Base-by-base conservation (phyloP, 208 protist genomes). In the Zelonia costaricensis region DNA sequence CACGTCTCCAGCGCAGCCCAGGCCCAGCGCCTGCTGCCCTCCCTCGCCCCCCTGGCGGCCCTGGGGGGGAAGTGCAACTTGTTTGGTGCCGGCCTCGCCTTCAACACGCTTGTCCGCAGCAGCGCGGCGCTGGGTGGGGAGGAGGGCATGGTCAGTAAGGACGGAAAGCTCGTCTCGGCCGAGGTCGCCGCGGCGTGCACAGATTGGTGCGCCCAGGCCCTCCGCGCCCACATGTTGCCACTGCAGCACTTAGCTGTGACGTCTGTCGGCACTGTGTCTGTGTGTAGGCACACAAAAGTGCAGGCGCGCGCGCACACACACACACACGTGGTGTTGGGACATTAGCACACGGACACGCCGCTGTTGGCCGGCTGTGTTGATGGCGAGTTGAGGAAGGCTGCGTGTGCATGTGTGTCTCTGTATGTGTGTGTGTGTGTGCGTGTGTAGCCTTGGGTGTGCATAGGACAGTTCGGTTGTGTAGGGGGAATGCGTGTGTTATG, bases 1-100 rank as follows among this genome's bases (percentile, higher is more conserved):
- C 79, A 90, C 74, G 84, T 94, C 40, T 78, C 87, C 40, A 90
- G 60, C 60, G 57, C 43, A 9, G 48, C 63, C 6, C 88, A 82
- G 61, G 71, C 78, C 1, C 43, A 55, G 36, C 76, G 79, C 47
- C 43, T 74, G 55, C 68, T 89, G 18, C 76, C 76, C 31, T 76
- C 76, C 22, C 62, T 84, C 16, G 62, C 52, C 1, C 52, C 76
- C 9, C 57, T 82, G 27, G 44, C 27, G n/a, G 4, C 45, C 1
- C 25, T 74, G 12, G 53, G 22, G 38, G 68, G 60, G 4, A 68
- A n/a, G 25, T 35, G 39, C 63, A 61, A 18, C 20, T 28, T 59
- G 9, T 76, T 76, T 36, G 65, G 64, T 42, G 69, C 74, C 6
- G 59, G 55, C 6, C 53, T 80, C 25, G 69, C 69, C 59, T 76